Evolutionary conservation across 176 grass and related monocot species (phyloP).

Genomic region (Phoenix dactylifera): DNA sequence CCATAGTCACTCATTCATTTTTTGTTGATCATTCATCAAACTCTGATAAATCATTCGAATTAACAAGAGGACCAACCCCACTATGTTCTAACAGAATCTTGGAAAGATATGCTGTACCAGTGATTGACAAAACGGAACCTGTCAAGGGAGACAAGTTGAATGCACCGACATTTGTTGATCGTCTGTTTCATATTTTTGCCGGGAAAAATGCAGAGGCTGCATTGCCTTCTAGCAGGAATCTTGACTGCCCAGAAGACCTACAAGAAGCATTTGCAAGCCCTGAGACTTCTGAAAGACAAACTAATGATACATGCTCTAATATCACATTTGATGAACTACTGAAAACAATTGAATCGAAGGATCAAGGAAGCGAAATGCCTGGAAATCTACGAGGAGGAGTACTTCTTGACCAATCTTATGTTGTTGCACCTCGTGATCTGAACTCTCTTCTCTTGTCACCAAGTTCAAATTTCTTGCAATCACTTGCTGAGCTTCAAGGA

Average conservation of each 20-base stretch:
- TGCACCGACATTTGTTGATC: slow-evolving; percentile 37
- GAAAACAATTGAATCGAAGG: slow-evolving; percentile 32
- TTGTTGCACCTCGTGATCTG: slow-evolving; percentile 47
- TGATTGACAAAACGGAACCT: slow-evolving; percentile 9
- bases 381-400: slow-evolving; percentile 61
- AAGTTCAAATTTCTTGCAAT: slow-evolving; percentile 58
- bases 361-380: slow-evolving; percentile 67
- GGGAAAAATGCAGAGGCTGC: slow-evolving; percentile 31
- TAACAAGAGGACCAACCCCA: background rate
- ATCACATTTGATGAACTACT: slow-evolving; percentile 51
- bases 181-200: slow-evolving; percentile 44
- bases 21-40: background rate
- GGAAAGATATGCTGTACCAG: slow-evolving; percentile 7
- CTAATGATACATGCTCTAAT: slow-evolving; percentile 16
- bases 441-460: slow-evolving; percentile 78
- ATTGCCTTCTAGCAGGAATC: slow-evolving; percentile 6
- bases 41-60: slow-evolving; percentile 4
- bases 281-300: slow-evolving; percentile 28
- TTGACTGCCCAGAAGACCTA: slow-evolving; percentile 23
- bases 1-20: background rate
- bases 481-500: slow-evolving; percentile 46
- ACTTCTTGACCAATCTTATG: slow-evolving; percentile 64
- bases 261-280: slow-evolving; percentile 14
- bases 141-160: slow-evolving; percentile 27
- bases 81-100: background rate